Base-by-base conservation (phyloP, 179 eudicot genomes). In the Patellifolia procumbens region DNA sequence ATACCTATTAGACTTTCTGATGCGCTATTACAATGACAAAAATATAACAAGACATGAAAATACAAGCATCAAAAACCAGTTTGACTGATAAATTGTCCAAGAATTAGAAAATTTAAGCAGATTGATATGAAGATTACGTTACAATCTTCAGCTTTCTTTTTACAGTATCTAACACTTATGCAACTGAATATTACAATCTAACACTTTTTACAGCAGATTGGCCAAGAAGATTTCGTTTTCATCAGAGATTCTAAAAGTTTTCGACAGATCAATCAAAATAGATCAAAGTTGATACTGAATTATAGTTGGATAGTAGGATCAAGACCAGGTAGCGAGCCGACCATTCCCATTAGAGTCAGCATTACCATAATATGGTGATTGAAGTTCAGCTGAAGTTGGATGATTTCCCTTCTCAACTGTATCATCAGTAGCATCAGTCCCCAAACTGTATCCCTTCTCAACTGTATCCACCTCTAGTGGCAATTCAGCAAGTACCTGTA, bases 371-470 rank as follows among this genome's bases (percentile, higher is more conserved):
- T 82, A 69, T 31, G 94, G 83, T 35, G 94, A 83, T 26, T 87
- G 90, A 32, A 87, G 81, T 81, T 91, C 95, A 12, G 95, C 92
- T 0, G 93, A 93, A n/a, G 79, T 93, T 91, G 48, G 97, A 88
- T 67, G 97, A 90, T 82, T 91, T 90, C 10, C 92, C 87, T 81
- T 86, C 42, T 87, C 86, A 79, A 75, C 88, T 16, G 95, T 95
- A 69, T 91, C 82, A 60, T 94, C 97, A 4, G 94, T 92, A 56
- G 88, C 74, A 77, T 92, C 97, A 26, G 76, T 78, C 63, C 82
- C 85, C 76, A 88, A 51, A 70, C 87, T 87, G 79, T 90, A 90
- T 68, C 97, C 97, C 84, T 87, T 92, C 79, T 90, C 94, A 58
- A 85, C 88, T 32, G 89, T 81, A 26, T 92, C 94, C 12, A 91